Evolutionary conservation across 257 asterid species (phyloP).

Genomic region (Solanum ossicruentum): DNA sequence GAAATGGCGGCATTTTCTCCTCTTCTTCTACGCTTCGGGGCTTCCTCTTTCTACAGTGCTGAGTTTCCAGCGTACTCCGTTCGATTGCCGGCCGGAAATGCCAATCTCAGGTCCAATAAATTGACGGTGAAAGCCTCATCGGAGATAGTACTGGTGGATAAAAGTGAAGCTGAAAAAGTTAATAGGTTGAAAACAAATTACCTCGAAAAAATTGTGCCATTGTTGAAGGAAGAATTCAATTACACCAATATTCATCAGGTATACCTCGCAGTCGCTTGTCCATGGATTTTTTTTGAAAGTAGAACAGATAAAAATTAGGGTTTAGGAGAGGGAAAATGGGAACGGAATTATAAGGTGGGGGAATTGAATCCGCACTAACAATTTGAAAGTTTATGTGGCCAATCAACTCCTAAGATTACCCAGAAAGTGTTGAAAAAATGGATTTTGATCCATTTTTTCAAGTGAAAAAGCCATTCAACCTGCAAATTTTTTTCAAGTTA

Average conservation of each 20-base stretch:
- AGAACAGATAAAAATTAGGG: neutral
- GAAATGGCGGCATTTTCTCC: slow-evolving; percentile 65
- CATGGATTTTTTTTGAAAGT: neutral
- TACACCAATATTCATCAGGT: slow-evolving; percentile 85
- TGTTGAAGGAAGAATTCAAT: slow-evolving; percentile 74
- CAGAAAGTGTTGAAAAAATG: too few species aligned
- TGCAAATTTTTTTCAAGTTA: neutral
- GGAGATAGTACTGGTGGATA: slow-evolving; percentile 60
- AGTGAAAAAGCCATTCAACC: neutral
- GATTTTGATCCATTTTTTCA: neutral
- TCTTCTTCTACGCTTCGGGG: slow-evolving; percentile 53
- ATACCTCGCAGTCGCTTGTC: neutral
- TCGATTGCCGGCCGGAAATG: slow-evolving; percentile 20
- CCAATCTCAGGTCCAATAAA: slow-evolving; percentile 14
- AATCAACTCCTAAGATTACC: too few species aligned
- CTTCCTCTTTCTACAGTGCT: slow-evolving; percentile 41
- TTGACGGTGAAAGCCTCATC: slow-evolving; percentile 52
- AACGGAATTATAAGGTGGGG: neutral
- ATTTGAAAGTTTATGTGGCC: too few species aligned
- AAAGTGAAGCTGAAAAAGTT: slow-evolving; percentile 57
- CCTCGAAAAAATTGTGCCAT: slow-evolving; percentile 63
- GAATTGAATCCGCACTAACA: neutral
- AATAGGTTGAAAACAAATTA: slow-evolving; percentile 58
- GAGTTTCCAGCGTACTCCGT: slow-evolving; percentile 23
- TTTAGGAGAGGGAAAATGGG: neutral